Evolutionary conservation across 495 filamentous ascomycete species (phyloP).

Genomic region (Elaphomyces granulatus): DNA sequence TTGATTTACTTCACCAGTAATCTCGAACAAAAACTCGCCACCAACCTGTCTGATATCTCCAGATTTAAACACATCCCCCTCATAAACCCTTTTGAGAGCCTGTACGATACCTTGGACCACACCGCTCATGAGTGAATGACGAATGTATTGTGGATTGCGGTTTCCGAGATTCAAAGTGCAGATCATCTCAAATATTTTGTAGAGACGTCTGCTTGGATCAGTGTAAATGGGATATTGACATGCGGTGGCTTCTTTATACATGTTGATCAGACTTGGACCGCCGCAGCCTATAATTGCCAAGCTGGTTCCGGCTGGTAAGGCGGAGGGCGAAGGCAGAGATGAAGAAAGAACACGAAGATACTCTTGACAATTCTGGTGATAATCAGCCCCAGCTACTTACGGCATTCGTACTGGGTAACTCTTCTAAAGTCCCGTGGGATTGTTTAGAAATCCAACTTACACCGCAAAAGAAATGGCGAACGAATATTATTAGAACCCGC

Average conservation of each 20-base stretch:
- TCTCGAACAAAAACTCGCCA: constrained; percentile 73
- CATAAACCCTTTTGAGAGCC: constrained; percentile 36
- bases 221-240: constrained; percentile 74
- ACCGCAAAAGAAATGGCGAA: constrained; percentile 84
- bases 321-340: constrained; percentile 25
- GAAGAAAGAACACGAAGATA: constrained; percentile 48
- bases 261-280: constrained; percentile 52
- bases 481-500: constrained; percentile 61
- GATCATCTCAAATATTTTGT: constrained; percentile 58
- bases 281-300: constrained; percentile 71
- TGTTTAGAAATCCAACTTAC: too few species aligned
- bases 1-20: background rate
- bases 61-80: constrained; percentile 43
- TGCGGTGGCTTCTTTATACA: constrained; percentile 45
- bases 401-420: too few species aligned
- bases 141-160: constrained; percentile 49
- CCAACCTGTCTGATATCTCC: constrained; percentile 62
- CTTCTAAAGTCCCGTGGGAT: too few species aligned
- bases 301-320: constrained; percentile 41
- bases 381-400: constrained; percentile 1
- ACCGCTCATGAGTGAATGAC: constrained; percentile 29
- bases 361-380: constrained; percentile 51
- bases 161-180: constrained; percentile 45
- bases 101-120: constrained; percentile 40
- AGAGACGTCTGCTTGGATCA: constrained; percentile 56